Base-by-base conservation (phyloP, 1,284 basidiomycete species). In the Pyrrhoderma noxium region DNA sequence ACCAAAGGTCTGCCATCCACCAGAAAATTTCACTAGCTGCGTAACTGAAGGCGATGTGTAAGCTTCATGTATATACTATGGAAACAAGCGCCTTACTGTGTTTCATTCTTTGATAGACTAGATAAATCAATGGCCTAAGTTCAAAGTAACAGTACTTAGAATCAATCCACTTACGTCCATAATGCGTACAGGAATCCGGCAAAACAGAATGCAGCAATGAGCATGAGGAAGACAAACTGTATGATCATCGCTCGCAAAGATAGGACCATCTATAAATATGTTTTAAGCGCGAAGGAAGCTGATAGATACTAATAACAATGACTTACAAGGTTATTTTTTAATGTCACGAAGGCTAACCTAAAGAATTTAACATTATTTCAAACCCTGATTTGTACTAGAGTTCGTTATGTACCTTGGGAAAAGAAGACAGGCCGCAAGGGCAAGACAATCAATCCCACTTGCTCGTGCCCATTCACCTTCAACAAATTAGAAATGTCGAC, bases 1-100 rank as follows among this genome's bases (percentile, higher is more conserved):
- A 93, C 78, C 82, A 91, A 2, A 91, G 67, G 61, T 91, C 86
- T 34, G 91, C 74, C 89, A 93, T 90, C 83, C 89, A 90, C 89
- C 89, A 93, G 43, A 23, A 52, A 16, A 56, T 50, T 22, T 47
- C 47, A 36, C 74, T 71, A 39, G 65, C 65, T 49, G 68, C 65
- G 55, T 75, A 80, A 16, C 76, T 80, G 52, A n/a, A 31, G 27
- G 19, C 11, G n/a, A 9, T 31, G 5, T 1, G n/a, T 25, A 18
- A 40, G 45, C 8, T 16, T 2, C 16, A 39, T 47, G 38, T 25
- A 53, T 34, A 16, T 39, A 36, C 16, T 22, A 50, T 13, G 18
- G 36, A 23, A 27, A 23, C 21, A 18, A 36, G 44, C 23, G 23
- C 65, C 72, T 58, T 62, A 82, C 80, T 70, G 68, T 38, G 74